Evolutionary conservation across 148 eudicot genomes (phyloP).

Genomic region (Hydrangea macrophylla): DNA sequence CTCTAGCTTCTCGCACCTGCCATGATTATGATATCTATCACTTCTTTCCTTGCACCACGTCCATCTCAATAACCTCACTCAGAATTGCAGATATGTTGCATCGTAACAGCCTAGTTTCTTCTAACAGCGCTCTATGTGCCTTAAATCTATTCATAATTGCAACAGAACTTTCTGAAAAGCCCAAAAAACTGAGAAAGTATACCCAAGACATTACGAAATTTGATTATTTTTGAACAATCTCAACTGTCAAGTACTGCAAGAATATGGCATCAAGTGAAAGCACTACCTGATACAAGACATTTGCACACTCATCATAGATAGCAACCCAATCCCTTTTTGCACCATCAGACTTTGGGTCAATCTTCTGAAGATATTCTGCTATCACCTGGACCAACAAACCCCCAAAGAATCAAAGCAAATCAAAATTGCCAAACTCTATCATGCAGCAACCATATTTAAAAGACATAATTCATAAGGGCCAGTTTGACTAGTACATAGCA

Average conservation of each 20-base stretch:
- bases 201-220: not conserved
- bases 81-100: not conserved
- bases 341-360: slow-evolving; percentile 99
- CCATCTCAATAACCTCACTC: not conserved
- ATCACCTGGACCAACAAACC: slow-evolving; percentile 55
- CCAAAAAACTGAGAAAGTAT: not conserved
- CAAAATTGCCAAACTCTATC: not conserved
- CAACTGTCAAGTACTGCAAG: not conserved
- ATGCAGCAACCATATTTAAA: not conserved
- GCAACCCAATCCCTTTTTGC: slow-evolving; percentile 99
- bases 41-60: not conserved
- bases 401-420: slow-evolving; percentile 3
- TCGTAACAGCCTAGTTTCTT: not conserved
- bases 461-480: too few relatives aligned
- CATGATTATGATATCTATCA: not conserved
- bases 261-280: slow-evolving; percentile 1
- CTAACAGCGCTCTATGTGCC: not conserved
- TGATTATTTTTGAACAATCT: not conserved
- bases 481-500: too few relatives aligned
- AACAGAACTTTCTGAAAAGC: not conserved
- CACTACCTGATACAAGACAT: slow-evolving; percentile 80
- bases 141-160: not conserved
- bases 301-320: slow-evolving; percentile 97
- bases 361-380: slow-evolving; percentile 95
- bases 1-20: not conserved